phyloP scores from a whole-genome alignment of 1,284 basidiomycete species.

The Leccinum proliferum region DNA sequence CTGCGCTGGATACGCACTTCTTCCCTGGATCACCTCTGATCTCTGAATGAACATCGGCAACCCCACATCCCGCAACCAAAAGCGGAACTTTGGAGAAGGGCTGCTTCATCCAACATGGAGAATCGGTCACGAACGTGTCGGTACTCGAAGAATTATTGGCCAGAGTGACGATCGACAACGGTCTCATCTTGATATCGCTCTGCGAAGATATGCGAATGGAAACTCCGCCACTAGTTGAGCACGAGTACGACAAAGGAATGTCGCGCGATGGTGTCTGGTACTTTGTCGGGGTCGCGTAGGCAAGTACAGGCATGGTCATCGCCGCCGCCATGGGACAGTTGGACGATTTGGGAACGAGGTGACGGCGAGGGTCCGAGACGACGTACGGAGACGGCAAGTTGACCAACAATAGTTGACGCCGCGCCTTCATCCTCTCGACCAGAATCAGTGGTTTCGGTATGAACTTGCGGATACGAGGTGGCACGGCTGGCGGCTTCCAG shows the following conservation, averaged over 20 bases:
- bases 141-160: conserved; percentile 15
- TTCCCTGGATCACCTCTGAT: background rate
- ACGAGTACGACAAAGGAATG: conserved; percentile 1
- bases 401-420: conserved; percentile 7
- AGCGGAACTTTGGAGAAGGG: conserved; percentile 6
- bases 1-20: background rate
- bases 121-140: conserved; percentile 23
- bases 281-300: conserved; percentile 9
- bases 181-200: conserved; percentile 2
- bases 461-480: conserved; percentile 14
- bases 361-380: background rate
- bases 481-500: conserved; percentile 6
- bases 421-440: conserved; percentile 22
- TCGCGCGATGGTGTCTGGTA: background rate
- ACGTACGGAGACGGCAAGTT: background rate
- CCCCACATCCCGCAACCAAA: background rate
- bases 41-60: background rate
- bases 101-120: conserved; percentile 16
- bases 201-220: conserved; percentile 10
- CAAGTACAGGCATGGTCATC: background rate
- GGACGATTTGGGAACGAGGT: background rate
- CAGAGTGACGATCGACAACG: conserved; percentile 8
- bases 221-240: conserved; percentile 1
- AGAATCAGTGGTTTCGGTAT: conserved; percentile 22
- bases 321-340: background rate